Conservation (phyloP, 768 basidiomycete species). For the Tulasnella sp. region DNA sequence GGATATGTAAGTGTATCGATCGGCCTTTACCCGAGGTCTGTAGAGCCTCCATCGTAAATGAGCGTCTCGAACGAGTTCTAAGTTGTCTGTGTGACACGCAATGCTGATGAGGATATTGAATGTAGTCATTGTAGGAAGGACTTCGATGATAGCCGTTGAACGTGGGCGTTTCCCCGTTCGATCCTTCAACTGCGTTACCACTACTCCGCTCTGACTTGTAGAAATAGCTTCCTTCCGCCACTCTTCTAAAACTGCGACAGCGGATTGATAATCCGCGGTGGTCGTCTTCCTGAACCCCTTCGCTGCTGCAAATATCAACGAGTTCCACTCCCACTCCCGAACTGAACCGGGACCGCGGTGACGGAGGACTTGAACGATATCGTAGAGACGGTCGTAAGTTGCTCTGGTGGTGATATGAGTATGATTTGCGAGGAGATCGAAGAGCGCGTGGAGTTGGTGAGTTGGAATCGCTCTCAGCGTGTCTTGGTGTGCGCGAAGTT, state of each 20-base stretch:
- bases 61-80: neutral
- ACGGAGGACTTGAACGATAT: conserved; percentile 50
- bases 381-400: conserved; percentile 53
- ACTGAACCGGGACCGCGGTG: conserved; percentile 41
- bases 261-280: conserved; percentile 45
- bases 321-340: conserved; percentile 64
- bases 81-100: conserved; percentile 2
- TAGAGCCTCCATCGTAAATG: conserved; percentile 28
- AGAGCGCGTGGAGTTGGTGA: conserved; percentile 43
- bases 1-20: conserved; percentile 50
- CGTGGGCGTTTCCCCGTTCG: too few species aligned
- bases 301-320: conserved; percentile 55
- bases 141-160: neutral
- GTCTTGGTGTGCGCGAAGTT: neutral
- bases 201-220: neutral
- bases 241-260: conserved; percentile 50
- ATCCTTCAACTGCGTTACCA: neutral
- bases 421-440: conserved; percentile 43
- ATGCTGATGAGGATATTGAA: conserved; percentile 35
- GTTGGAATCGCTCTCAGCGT: conserved; percentile 14
- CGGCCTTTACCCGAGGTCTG: conserved; percentile 42
- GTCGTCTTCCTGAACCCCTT: conserved; percentile 51
- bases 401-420: conserved; percentile 43
- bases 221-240: conserved; percentile 31
- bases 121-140: conserved; percentile 53